Evolutionary conservation across 768 basidiomycete species (phyloP), one percentile per base, ranked within the genome.

Genomic region (Inosperma sp.): DNA sequence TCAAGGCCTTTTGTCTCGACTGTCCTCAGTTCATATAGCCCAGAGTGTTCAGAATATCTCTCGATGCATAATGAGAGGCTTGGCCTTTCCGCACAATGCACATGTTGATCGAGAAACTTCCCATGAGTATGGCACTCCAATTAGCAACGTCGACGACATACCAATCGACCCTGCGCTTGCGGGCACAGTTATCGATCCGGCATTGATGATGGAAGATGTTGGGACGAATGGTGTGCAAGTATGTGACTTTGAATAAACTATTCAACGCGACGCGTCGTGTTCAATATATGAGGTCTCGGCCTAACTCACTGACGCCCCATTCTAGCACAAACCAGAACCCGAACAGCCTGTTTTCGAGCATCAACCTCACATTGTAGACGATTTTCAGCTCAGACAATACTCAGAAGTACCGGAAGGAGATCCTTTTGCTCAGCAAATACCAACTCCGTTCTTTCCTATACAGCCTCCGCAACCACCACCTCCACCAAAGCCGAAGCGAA

Each of bases 121-220:
- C 25, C 74, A 80, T 67, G 82, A 85, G 55, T 72, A 76, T 59
- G 77, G 76, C 58, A 82, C 82, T 12, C 80, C 82, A 56, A 70
- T 71, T 64, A 76, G 73, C 72, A 74, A 71, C 69, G 68, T 66
- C 64, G 76, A 81, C 72, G 77, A 80, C 68, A 84, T 89, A 66
- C 85, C 86, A 57, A 88, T 89, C 74, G 87, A 90, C 80, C 88
- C 88, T 60, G 82, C 80, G 34, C 80, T 88, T 56, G 77, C 69
- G 41, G 75, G 64, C 27, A 66, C 73, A 17, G 62, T 72, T 55
- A 78, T 82, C 56, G 82, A 81, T 71, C 79, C 80, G 22, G 70
- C 72, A 51, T 68, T 82, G 46, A 66, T 77, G 55, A 51, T 54
- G 25, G 59, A 65, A 31, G 56, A 57, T 21, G 65, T 63, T 48